Evolutionary conservation across 148 eudicot species (phyloP), one percentile per base, ranked within the genome.

Genomic region (Selenicereus undatus): DNA sequence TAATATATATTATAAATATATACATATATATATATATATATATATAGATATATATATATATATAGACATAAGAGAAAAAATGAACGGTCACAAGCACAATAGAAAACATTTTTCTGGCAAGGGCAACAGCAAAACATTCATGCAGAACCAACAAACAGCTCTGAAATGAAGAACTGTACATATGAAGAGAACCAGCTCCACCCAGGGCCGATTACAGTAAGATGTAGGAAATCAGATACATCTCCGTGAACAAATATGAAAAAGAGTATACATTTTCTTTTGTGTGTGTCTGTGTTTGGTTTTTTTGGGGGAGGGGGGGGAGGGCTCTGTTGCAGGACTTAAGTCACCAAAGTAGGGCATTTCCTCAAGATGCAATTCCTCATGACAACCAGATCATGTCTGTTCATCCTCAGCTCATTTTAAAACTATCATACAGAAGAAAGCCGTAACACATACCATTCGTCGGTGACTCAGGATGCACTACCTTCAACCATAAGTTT

Each of bases 401-500:
- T 30, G 64, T 51, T 69, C 80, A 79, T 76, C 58, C 80, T 77
- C 42, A 60, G 43, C 64, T 27, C 75, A 73, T 73, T 73, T 26
- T 32, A 76, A 81, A 76, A 69, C 76, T 76, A 82, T 65, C 71
- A 83, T 79, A 79, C 77, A 83, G 48, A 80, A 79, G 52, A 35
- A 29, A 78, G 52, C 82, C 75, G 75, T 48, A 71, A 73, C 13
- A 69, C 82, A 24, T 77, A 78, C 82, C 80, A 75, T 62, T 39
- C 11, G 68, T 75, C 27, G 26, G 81, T 75, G 64, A 35, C 69
- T 87, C 84, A 88, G 75, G 77, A 71, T 60, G 86, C 85, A 76
- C 73, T 74, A 81, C 83, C 71, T 56, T 82, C 87, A 6, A 86
- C 88, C 65, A 78, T 17, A 76, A 86, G 73, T 78, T 87, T 90